Evolutionary conservation across 1,284 basidiomycete genomes (phyloP), one percentile per base, ranked within the genome.

Genomic region (Bjerkandera adusta): DNA sequence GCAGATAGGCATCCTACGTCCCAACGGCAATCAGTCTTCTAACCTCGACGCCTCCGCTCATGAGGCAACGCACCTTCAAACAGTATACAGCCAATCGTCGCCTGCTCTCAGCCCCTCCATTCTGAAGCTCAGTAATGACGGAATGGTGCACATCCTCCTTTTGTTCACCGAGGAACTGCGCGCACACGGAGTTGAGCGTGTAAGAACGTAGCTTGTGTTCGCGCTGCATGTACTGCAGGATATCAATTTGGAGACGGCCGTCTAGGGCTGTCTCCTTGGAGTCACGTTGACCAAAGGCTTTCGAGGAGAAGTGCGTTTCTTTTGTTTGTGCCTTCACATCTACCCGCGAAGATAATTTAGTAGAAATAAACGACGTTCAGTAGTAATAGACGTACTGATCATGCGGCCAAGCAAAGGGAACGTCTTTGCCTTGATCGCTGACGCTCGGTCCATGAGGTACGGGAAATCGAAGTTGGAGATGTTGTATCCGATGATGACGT

Each of bases 81-180:
- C 95, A 97, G 68, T 97, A 97, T 12, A 97, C 92, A 2, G 94
- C 94, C 47, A 97, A 66, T 45, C 95, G 84, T 29, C 94, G 75
- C 40, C 94, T 71, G 2, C 92, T 92, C 63, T 97, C 94, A 0
- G 92, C 77, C 0, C 88, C 95, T 58, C 94, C 94, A 58, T 97
- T 97, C 65, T 98, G 95, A 25, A 98, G 69, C 43, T 97, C 93
- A 0, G 94, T 97, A 58, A 98, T 98, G 51, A 96, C 92, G 1
- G 94, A 97, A 61, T 97, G 86, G 60, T 97, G 94, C 18, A 97
- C 94, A 56, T 97, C 94, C 63, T 97, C 94, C 65, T 97, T 97
- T 65, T 97, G 95, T 63, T 97, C 95, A 22, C 92, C 92, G 2
- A 97, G 73, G 68, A 97, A 97, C 58, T 94, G 91, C 2, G 95